Evolutionary conservation across 2,329 filamentous ascomycete species (phyloP), one percentile per base, ranked within the genome.

Genomic region (Epicoccum nigrum): DNA sequence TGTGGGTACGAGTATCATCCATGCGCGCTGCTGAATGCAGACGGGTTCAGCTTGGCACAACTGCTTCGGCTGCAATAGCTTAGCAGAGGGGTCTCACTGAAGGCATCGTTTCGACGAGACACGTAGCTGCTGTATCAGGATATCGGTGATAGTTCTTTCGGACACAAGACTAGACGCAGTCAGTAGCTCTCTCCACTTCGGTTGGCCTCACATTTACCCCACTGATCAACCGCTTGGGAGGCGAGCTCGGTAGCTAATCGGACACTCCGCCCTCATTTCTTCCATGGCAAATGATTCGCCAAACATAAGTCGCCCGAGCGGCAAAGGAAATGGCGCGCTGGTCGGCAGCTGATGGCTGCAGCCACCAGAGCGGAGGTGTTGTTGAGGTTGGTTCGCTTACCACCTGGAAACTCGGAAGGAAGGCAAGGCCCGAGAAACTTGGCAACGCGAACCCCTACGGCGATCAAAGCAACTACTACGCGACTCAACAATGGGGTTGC

Each of bases 331-430:
- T n/a, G 15, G 7, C 11, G 7, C 16, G 7, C 11, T 28, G 28
- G 17, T 48, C 28, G 21, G 21, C 20, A 23, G 17, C 19, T 21
- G 20, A 7, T n/a, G 17, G 7, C 7, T n/a, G 16, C 7, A 31
- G 13, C 28, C 28, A 30, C 13, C 28, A n/a, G 13, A 30, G 28
- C 32, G 25, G 20, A 32, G 37, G 31, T 41, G 9, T 25, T 15
- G 16, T 48, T 48, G 16, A 23, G 41, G 45, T 41, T 41, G 21
- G 30, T 30, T 48, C 45, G 45, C 37, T 48, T 48, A 30, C 28
- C 11, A 35, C n/a, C n/a, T n/a, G 17, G 17, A 3, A 6, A 35
- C 7, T 28, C 38, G 30, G 37, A 39, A 45, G 25, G 33, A 34
- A 47, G 44, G 44, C 19, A 47, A 21, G 44, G 28, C n/a, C 44